phyloP scores from a whole-genome alignment of 2,329 filamentous ascomycete species.

The Penicillium verrucosum region DNA sequence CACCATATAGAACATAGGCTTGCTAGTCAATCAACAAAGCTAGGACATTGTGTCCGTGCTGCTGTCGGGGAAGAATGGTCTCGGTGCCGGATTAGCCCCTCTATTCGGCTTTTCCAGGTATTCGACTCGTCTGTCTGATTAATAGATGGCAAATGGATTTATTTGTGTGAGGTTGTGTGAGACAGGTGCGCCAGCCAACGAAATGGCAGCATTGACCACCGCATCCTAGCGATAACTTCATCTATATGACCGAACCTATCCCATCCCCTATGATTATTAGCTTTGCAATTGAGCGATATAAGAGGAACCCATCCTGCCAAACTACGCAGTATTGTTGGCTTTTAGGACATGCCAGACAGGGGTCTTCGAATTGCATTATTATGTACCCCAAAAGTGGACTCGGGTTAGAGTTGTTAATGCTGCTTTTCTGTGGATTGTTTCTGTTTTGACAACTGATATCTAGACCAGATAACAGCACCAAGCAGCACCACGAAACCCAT shows the following conservation, averaged over 20 bases:
- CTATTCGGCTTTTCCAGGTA: slow-evolving; percentile 51
- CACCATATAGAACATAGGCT: too few relatives aligned
- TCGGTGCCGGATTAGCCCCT: slow-evolving; percentile 49
- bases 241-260: neutral
- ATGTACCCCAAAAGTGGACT: neutral
- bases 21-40: too few relatives aligned
- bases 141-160: too few relatives aligned
- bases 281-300: neutral
- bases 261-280: neutral
- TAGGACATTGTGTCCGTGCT: too few relatives aligned
- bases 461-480: slow-evolving; percentile 22
- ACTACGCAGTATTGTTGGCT: neutral
- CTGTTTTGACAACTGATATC: slow-evolving; percentile 3
- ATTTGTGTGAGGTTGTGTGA: neutral
- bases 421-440: neutral
- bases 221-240: neutral
- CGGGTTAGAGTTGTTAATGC: neutral
- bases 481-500: slow-evolving; percentile 28
- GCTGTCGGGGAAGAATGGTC: too few relatives aligned
- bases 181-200: neutral
- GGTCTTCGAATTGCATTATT: neutral
- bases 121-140: neutral
- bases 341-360: neutral
- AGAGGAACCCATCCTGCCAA: neutral
- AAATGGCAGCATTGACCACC: neutral